Evolutionary conservation across 23 red algal genomes (phyloP).

Genomic region (Gracilaria caudata): DNA sequence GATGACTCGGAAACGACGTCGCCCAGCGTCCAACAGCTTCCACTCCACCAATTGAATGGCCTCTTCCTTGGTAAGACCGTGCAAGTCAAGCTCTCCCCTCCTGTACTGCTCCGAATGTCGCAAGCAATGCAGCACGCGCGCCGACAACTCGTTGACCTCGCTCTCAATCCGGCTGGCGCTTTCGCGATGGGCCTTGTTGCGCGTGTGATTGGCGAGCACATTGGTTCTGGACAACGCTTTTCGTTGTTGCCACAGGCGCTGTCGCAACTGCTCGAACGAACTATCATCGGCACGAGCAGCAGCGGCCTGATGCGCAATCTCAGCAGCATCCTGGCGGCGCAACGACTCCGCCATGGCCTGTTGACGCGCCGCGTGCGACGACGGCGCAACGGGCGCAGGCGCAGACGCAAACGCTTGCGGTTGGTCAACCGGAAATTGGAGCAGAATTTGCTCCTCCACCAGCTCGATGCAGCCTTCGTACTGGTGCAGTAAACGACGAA

Average conservation of each 20-base stretch:
- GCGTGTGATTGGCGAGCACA: constrained; percentile 35
- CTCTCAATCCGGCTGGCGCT: constrained; percentile 9
- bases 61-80: constrained; percentile 60
- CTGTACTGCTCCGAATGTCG: constrained; percentile 42
- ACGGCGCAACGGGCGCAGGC: not conserved
- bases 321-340: constrained; percentile 7
- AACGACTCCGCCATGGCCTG: constrained; percentile 41
- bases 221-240: not conserved
- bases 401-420: constrained; percentile 25
- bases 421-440: constrained; percentile 54
- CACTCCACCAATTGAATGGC: constrained; percentile 60
- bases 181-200: constrained; percentile 9
- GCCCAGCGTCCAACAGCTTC: constrained; percentile 31
- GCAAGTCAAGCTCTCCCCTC: constrained; percentile 44
- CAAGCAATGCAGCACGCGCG: constrained; percentile 15
- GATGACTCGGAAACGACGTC: constrained; percentile 52
- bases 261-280: not conserved
- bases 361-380: not conserved
- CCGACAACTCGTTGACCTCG: constrained; percentile 32
- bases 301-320: not conserved
- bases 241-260: constrained; percentile 45
- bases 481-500: constrained; percentile 11
- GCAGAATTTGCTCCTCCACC: constrained; percentile 48
- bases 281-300: not conserved
- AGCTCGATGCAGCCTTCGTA: constrained; percentile 59